Evolutionary conservation across 805 yeast genomes (phyloP).

Genomic region (Myxozyma neglecta): DNA sequence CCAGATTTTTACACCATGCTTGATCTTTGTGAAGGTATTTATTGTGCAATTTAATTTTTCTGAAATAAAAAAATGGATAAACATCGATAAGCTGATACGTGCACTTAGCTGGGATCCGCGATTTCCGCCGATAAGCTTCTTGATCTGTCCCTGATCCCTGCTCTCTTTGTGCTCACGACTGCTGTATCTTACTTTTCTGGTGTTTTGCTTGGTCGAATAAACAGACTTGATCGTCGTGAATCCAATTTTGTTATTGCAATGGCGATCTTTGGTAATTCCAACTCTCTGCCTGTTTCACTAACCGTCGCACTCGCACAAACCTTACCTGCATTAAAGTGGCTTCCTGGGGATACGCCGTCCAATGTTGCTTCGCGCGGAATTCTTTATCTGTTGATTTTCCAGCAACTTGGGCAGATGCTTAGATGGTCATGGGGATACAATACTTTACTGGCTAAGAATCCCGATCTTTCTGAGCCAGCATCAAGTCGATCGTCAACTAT

Average conservation of each 20-base stretch:
- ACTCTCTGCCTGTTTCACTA: conserved; percentile 89
- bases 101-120: conserved; percentile 49
- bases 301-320: conserved; percentile 67
- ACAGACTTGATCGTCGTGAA: conserved; percentile 69
- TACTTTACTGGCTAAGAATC: conserved; percentile 47
- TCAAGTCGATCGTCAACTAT: background rate
- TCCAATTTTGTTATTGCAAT: conserved; percentile 91
- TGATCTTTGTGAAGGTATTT: conserved; percentile 80
- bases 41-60: conserved; percentile 40
- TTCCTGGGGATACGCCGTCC: conserved; percentile 55
- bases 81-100: background rate
- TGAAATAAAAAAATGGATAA: background rate
- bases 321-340: conserved; percentile 58
- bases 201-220: conserved; percentile 50
- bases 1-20: conserved; percentile 90
- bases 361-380: conserved; percentile 63
- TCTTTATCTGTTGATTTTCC: conserved; percentile 59
- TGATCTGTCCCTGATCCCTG: conserved; percentile 81
- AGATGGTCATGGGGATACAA: conserved; percentile 77
- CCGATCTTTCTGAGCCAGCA: background rate
- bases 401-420: conserved; percentile 65
- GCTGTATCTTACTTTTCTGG: conserved; percentile 70
- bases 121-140: conserved; percentile 72
- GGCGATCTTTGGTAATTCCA: conserved; percentile 95
- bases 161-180: conserved; percentile 81